Conservation (phyloP, 1,139 yeast genomes). For the Suhomyces panamericanus region DNA sequence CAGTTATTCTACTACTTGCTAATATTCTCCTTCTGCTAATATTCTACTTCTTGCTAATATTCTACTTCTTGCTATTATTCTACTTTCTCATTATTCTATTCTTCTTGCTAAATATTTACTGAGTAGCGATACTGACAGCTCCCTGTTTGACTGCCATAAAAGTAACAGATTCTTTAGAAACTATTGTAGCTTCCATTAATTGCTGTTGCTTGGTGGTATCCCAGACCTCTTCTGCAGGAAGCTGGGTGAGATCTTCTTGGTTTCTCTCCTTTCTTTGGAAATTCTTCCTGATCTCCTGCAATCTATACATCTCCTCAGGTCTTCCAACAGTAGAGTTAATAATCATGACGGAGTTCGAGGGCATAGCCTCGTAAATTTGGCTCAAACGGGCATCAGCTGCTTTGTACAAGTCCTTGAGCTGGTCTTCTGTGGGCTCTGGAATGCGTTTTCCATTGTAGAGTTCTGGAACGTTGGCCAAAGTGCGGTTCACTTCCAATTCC, state of each 20-base stretch:
- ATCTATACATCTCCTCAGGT: slow-evolving; percentile 49
- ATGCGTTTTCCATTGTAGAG: slow-evolving; percentile 7
- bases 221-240: slow-evolving; percentile 53
- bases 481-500: slow-evolving; percentile 53
- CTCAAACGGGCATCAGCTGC: slow-evolving; percentile 45
- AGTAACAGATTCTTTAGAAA: slow-evolving; percentile 58
- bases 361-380: slow-evolving; percentile 52
- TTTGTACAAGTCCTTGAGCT: slow-evolving; percentile 5
- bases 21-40: too few relatives aligned
- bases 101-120: too few relatives aligned
- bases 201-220: slow-evolving; percentile 45
- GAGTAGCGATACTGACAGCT: too few relatives aligned
- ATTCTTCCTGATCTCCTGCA: slow-evolving; percentile 42
- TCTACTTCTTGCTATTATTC: too few relatives aligned
- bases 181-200: slow-evolving; percentile 40
- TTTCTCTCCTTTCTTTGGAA: slow-evolving; percentile 41
- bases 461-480: slow-evolving; percentile 22
- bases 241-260: slow-evolving; percentile 37
- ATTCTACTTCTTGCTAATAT: too few relatives aligned
- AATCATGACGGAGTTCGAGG: slow-evolving; percentile 60
- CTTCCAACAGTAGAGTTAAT: slow-evolving; percentile 66
- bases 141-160: slow-evolving; percentile 32
- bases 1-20: too few relatives aligned
- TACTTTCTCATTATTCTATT: too few relatives aligned
- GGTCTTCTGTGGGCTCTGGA: neutral